These are phyloP conservation scores for Ascochyta lentis DNA, from an alignment of 2,329 filamentous ascomycete species.

Conservation along the genomic window DNA sequence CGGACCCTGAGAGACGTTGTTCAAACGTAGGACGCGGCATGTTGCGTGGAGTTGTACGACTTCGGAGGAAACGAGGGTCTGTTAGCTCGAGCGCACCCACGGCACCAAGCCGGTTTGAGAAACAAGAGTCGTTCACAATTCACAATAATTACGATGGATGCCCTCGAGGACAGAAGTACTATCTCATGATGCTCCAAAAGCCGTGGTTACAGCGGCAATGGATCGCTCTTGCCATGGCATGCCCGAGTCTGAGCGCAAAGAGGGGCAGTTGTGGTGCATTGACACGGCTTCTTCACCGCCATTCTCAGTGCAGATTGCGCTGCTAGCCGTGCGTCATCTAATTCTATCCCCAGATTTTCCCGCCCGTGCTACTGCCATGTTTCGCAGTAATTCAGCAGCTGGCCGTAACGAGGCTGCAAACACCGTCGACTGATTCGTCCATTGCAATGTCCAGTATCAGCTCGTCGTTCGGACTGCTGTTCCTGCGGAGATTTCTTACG, in stretches of 20 bases:
- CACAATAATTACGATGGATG: constrained; percentile 1
- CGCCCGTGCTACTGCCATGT: constrained; percentile 27
- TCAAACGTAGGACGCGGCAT: constrained; percentile 7
- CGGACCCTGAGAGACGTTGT: constrained; percentile 4
- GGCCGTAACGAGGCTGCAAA: constrained; percentile 14
- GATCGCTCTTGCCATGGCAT: constrained; percentile 8
- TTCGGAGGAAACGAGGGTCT: constrained; percentile 3
- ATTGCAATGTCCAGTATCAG: constrained; percentile 6
- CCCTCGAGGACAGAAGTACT: background rate
- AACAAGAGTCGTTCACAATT: constrained; percentile 15
- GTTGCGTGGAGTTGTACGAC: constrained; percentile 9
- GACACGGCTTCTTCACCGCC: constrained; percentile 30
- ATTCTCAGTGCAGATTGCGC: constrained; percentile 33
- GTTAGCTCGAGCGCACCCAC: constrained; percentile 20
- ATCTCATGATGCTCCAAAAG: constrained; percentile 1
- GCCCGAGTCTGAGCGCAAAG: constrained; percentile 18
- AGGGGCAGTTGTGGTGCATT: constrained; percentile 28
- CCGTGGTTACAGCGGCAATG: constrained; percentile 11
- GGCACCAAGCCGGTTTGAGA: constrained; percentile 43
- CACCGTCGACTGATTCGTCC: constrained; percentile 10
- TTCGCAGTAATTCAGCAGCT: constrained; percentile 19
- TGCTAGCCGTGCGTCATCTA: constrained; percentile 31
- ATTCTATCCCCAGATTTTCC: constrained; percentile 32
- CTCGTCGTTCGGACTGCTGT: constrained; percentile 10
- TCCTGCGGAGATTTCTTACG: constrained; percentile 16